Evolutionary conservation across 225 moss, liverwort and hornwort genomes (phyloP).

Genomic region (Marchantia paleacea): DNA sequence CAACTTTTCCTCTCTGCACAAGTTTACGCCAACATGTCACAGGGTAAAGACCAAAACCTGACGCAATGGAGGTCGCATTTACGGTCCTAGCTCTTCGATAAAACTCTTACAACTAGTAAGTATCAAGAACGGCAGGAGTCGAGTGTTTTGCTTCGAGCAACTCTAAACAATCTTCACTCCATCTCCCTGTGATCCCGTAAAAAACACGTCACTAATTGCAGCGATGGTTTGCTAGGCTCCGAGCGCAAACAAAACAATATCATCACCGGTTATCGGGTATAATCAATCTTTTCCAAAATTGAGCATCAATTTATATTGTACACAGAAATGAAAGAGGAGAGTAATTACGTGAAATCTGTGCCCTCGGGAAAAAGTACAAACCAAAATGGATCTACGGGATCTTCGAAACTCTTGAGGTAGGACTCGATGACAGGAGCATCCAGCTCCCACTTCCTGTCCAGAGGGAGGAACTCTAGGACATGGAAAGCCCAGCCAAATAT

Average conservation of each 20-base stretch:
- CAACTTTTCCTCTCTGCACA: slow-evolving; percentile 73
- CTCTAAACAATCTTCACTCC: background rate
- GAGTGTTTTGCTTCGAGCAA: too few species aligned
- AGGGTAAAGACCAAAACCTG: background rate
- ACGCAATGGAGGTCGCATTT: background rate
- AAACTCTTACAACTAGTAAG: background rate
- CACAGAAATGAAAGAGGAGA: slow-evolving; percentile 14
- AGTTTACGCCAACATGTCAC: slow-evolving; percentile 9
- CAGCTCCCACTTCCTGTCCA: slow-evolving; percentile 84
- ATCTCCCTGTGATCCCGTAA: background rate
- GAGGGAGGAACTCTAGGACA: slow-evolving; percentile 78
- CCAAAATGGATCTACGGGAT: slow-evolving; percentile 76
- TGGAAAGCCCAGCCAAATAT: slow-evolving; percentile 97
- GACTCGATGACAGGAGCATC: slow-evolving; percentile 65
- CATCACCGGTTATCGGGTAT: background rate
- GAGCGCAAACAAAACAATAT: too few species aligned
- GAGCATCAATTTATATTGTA: background rate
- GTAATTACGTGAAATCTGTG: slow-evolving; percentile 92
- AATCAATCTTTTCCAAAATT: background rate
- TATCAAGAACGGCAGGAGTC: background rate
- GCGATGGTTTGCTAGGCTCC: background rate
- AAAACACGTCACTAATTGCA: background rate
- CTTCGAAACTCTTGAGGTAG: slow-evolving; percentile 71
- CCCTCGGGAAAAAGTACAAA: slow-evolving; percentile 95
- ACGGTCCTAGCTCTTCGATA: background rate